These are phyloP conservation scores for Fragosphaeria purpurea DNA, from an alignment of 2,329 filamentous ascomycete species.

Conservation along the genomic window DNA sequence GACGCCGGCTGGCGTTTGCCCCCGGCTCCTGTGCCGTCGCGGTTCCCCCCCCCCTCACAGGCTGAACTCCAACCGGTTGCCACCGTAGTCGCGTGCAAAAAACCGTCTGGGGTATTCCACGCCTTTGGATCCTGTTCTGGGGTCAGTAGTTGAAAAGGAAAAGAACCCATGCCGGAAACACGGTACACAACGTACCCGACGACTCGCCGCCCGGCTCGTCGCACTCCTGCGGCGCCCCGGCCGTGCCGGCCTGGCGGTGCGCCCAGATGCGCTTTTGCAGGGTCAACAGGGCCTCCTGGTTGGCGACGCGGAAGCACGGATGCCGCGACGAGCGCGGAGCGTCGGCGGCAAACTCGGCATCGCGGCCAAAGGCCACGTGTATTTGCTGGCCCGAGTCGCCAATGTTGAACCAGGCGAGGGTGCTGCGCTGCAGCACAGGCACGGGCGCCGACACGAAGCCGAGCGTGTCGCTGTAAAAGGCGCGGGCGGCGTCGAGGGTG, in stretches of 20 bases:
- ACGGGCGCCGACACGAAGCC: slow-evolving; percentile 43
- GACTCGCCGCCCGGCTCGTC: slow-evolving; percentile 42
- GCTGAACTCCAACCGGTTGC: slow-evolving; percentile 44
- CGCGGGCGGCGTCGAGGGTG: slow-evolving; percentile 39
- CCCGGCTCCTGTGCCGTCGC: no score
- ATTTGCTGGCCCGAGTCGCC: slow-evolving; percentile 44
- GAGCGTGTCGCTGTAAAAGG: slow-evolving; percentile 47
- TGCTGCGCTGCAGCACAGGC: slow-evolving; percentile 38
- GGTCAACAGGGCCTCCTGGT: slow-evolving; percentile 33
- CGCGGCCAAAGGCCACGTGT: slow-evolving; percentile 39
- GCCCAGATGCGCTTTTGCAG: slow-evolving; percentile 40
- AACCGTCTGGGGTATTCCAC: slow-evolving; percentile 52
- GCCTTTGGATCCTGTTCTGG: slow-evolving; percentile 34
- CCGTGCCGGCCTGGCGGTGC: slow-evolving; percentile 37
- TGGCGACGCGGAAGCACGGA: slow-evolving; percentile 47
- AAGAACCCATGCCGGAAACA: no score
- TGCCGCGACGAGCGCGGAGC: slow-evolving; percentile 35
- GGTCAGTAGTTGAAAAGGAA: not conserved
- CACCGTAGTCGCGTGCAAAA: slow-evolving; percentile 49
- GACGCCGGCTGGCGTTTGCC: not conserved
- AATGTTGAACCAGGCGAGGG: slow-evolving; percentile 52
- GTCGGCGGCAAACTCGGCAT: slow-evolving; percentile 17
- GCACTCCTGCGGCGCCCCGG: slow-evolving; percentile 40
- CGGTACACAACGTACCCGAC: slow-evolving; percentile 12
- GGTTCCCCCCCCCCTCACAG: no score